Evolutionary conservation across 371 early-diverging fungal genomes (phyloP).

Genomic region (Haplosporangium sp.): DNA sequence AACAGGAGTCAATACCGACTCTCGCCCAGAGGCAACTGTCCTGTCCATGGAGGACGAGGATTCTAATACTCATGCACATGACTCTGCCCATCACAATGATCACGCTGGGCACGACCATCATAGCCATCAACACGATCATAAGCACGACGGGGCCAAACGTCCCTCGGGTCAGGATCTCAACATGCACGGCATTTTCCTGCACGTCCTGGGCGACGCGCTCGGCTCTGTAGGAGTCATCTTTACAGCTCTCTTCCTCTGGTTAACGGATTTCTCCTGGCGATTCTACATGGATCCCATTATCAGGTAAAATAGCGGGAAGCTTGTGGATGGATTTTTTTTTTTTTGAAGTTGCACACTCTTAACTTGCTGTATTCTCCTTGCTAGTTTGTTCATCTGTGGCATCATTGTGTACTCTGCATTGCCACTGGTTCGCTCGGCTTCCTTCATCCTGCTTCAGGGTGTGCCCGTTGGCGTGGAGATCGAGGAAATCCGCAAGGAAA

Average conservation of each 20-base stretch:
- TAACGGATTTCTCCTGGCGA: slow-evolving; percentile 72
- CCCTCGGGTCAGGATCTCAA: slow-evolving; percentile 72
- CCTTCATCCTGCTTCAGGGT: slow-evolving; percentile 88
- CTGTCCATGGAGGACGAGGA: slow-evolving; percentile 25
- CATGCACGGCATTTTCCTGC: slow-evolving; percentile 94
- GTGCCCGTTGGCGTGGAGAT: slow-evolving; percentile 79
- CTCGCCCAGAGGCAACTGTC: slow-evolving; percentile 6
- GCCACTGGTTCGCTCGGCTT: slow-evolving; percentile 80
- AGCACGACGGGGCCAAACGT: slow-evolving; percentile 45
- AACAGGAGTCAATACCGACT: not conserved
- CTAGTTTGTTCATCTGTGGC: slow-evolving; percentile 67
- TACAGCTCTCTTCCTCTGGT: slow-evolving; percentile 84
- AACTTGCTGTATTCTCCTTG: not conserved
- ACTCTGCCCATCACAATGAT: slow-evolving; percentile 53
- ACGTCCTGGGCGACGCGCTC: slow-evolving; percentile 95
- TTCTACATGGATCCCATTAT: slow-evolving; percentile 85
- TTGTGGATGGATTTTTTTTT: not conserved
- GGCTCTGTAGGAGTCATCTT: slow-evolving; percentile 93
- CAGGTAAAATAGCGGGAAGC: slow-evolving; percentile 47
- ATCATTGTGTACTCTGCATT: slow-evolving; percentile 73
- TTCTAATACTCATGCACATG: slow-evolving; percentile 52
- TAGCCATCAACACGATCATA: slow-evolving; percentile 59
- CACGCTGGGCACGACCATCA: slow-evolving; percentile 49
- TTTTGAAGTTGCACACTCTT: not conserved
- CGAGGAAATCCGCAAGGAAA: slow-evolving; percentile 70